phyloP scores from a whole-genome alignment of 352 stramenopile species.

The Saprolegnia diclina region DNA sequence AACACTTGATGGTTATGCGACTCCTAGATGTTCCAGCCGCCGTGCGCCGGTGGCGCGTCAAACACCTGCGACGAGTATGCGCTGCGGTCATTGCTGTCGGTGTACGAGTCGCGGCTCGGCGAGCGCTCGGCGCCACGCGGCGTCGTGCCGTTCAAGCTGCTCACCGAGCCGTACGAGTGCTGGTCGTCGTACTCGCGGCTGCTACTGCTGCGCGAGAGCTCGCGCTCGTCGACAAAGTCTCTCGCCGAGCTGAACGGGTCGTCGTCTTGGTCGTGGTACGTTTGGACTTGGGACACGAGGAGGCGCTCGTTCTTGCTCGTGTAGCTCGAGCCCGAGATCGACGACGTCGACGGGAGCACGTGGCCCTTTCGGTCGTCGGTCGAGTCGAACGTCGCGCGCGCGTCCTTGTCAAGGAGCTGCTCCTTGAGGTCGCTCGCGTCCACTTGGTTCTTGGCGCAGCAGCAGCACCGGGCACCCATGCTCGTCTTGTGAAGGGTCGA shows the following conservation, averaged over 20 bases:
- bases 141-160: constrained; percentile 26
- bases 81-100: constrained; percentile 22
- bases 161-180: constrained; percentile 29
- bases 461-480: constrained; percentile 39
- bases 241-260: constrained; percentile 23
- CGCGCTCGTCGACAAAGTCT: constrained; percentile 32
- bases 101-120: constrained; percentile 21
- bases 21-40: constrained; percentile 19
- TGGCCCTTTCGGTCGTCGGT: neutral
- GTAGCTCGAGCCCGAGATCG: constrained; percentile 17
- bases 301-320: constrained; percentile 12
- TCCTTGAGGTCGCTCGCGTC: constrained; percentile 41
- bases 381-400: neutral
- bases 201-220: constrained; percentile 21
- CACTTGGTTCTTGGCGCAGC: constrained; percentile 36
- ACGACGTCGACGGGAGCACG: neutral
- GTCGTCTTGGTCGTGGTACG: constrained; percentile 30
- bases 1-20: constrained; percentile 17
- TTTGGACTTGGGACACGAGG: neutral
- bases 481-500: constrained; percentile 29
- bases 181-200: constrained; percentile 23
- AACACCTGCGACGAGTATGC: constrained; percentile 21
- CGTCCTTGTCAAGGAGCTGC: constrained; percentile 42
- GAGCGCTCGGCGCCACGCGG: neutral
- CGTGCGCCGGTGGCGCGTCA: constrained; percentile 10